Evolutionary conservation across 495 filamentous ascomycete genomes (phyloP), one percentile per base, ranked within the genome.

Genomic region (Penicillium parvum): DNA sequence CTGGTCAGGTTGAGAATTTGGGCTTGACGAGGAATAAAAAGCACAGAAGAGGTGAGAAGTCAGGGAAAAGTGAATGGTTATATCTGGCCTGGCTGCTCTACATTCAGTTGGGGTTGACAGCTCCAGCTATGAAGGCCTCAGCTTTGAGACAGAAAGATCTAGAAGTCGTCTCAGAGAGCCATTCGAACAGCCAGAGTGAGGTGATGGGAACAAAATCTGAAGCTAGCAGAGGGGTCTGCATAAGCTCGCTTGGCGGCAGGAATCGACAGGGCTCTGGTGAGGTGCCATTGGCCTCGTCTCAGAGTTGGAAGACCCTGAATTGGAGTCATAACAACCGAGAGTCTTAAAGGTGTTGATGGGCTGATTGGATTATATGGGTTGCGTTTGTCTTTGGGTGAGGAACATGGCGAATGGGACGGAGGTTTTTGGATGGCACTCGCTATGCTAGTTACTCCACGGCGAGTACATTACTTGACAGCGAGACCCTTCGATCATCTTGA

Each of bases 401-500:
- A 55, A 55, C 52, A 38, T 51, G 47, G 43, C 40, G 52, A 52
- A 55, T 55, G 20, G 22, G 40, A n/a, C n/a, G 20, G 34, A 27
- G 19, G 8, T 27, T 16, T 38, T 30, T 22, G 27, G 50, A n/a
- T n/a, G n/a, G n/a, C n/a, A n/a, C n/a, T n/a, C n/a, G n/a, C n/a
- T n/a, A n/a, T n/a, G n/a, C n/a, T n/a, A n/a, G n/a, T n/a, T n/a
- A n/a, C n/a, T n/a, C n/a, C n/a, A n/a, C n/a, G n/a, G n/a, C n/a
- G n/a, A n/a, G n/a, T n/a, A n/a, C n/a, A n/a, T n/a, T n/a, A n/a
- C n/a, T n/a, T n/a, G n/a, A n/a, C n/a, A n/a, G n/a, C n/a, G n/a
- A n/a, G n/a, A n/a, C n/a, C n/a, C n/a, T n/a, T n/a, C n/a, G n/a
- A n/a, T n/a, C n/a, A n/a, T n/a, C n/a, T n/a, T n/a, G n/a, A n/a